Evolutionary conservation across 2,329 filamentous ascomycete genomes (phyloP).

Genomic region (Pyrenophora tritici-repentis): DNA sequence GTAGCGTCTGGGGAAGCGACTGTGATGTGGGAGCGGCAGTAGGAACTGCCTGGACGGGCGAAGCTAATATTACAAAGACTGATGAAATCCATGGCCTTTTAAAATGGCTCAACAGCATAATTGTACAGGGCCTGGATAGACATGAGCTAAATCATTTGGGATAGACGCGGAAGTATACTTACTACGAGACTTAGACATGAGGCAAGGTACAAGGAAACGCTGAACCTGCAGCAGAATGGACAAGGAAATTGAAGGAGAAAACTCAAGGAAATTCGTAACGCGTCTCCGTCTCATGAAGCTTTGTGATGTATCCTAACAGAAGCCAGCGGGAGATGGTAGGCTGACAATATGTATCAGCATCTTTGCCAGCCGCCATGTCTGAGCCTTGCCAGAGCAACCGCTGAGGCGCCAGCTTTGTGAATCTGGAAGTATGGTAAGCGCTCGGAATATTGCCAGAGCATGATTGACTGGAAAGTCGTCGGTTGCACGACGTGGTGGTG

Average conservation of each 20-base stretch:
- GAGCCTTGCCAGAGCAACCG: conserved; percentile 41
- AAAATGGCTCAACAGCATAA: conserved; percentile 47
- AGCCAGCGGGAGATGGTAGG: conserved; percentile 34
- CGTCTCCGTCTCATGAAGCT: conserved; percentile 42
- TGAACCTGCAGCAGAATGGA: conserved; percentile 43
- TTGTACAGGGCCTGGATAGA: conserved; percentile 41
- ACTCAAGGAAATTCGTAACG: conserved; percentile 46
- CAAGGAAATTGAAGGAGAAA: conserved; percentile 44
- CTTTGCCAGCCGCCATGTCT: conserved; percentile 37
- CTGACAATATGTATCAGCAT: conserved; percentile 44
- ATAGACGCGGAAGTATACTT: conserved; percentile 28
- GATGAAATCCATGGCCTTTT: conserved; percentile 46
- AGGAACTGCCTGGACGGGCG: conserved; percentile 33
- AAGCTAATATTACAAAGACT: conserved; percentile 42
- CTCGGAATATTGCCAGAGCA: conserved; percentile 29
- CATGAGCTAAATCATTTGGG: conserved; percentile 37
- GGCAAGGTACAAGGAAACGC: conserved; percentile 36
- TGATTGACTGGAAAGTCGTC: conserved; percentile 32
- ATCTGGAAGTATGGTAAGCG: conserved; percentile 40
- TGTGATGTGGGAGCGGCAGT: conserved; percentile 27
- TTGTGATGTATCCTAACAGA: conserved; percentile 31
- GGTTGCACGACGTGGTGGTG: conserved; percentile 35
- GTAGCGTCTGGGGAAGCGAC: conserved; percentile 35
- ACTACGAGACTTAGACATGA: conserved; percentile 43
- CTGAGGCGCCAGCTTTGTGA: conserved; percentile 41